phyloP scores from a whole-genome alignment of 2,329 filamentous ascomycete species.

The Leptographium flavum region DNA sequence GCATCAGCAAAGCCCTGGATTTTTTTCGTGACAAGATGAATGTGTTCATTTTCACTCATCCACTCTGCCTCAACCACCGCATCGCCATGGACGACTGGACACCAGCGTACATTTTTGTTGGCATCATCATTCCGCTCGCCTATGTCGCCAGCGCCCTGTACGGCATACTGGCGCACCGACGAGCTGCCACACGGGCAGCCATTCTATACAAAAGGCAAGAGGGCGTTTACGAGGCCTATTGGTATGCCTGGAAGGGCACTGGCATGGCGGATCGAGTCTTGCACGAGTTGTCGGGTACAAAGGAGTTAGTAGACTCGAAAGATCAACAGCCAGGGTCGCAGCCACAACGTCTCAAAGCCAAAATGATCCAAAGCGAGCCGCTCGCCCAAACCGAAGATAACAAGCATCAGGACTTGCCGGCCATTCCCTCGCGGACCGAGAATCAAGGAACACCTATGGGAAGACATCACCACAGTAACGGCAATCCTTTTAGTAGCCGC shows the following conservation, averaged over 20 bases:
- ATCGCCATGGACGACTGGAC: slow-evolving; percentile 2
- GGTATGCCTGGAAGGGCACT: not conserved
- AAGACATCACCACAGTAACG: too few species aligned
- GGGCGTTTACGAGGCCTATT: not conserved
- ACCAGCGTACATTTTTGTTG: not conserved
- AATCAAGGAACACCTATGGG: too few species aligned
- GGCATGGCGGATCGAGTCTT: not conserved
- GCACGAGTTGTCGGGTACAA: not conserved
- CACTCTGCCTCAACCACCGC: not conserved
- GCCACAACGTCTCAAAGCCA: not conserved
- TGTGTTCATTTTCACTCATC: too few species aligned
- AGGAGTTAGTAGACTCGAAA: not conserved
- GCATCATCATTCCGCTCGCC: not conserved
- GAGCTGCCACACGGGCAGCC: not conserved
- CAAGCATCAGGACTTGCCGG: too few species aligned
- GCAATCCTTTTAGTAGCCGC: too few species aligned
- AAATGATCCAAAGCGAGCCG: too few species aligned
- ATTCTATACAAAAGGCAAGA: not conserved
- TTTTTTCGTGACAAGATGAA: too few species aligned
- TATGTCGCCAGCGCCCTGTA: not conserved
- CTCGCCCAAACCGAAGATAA: not conserved
- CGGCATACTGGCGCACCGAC: not conserved
- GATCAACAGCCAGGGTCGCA: not conserved
- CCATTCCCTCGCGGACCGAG: too few species aligned
- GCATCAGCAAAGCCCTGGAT: too few species aligned